Conservation (phyloP, 129 eudicot species). For the Apium graveolens region DNA sequence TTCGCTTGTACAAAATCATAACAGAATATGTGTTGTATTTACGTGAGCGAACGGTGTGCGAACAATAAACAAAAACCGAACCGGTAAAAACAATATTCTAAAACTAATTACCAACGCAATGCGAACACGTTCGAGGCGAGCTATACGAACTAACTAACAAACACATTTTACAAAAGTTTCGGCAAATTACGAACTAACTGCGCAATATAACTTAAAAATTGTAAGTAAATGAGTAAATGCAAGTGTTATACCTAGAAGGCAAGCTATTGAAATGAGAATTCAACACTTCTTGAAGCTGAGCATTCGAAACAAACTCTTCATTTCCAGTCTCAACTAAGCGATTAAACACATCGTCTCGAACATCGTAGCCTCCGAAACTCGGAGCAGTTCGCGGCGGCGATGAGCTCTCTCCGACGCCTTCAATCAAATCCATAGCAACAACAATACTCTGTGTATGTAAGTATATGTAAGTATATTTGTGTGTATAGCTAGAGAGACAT, state of each 20-base stretch:
- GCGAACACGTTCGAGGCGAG: constrained; percentile 52
- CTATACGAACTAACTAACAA: constrained; percentile 14
- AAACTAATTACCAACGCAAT: neutral
- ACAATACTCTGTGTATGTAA: constrained; percentile 1
- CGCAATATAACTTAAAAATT: constrained; percentile 9
- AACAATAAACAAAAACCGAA: neutral
- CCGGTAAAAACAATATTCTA: neutral
- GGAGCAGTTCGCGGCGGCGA: constrained; percentile 63
- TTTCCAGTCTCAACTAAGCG: constrained; percentile 53
- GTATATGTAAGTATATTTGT: neutral
- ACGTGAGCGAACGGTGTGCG: no score
- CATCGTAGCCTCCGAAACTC: constrained; percentile 36
- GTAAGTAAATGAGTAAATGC: neutral
- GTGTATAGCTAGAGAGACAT: neutral
- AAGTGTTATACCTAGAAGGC: constrained; percentile 56
- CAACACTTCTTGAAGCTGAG: constrained; percentile 55
- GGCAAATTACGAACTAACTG: constrained; percentile 17
- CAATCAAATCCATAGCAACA: constrained; percentile 65
- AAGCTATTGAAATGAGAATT: constrained; percentile 73
- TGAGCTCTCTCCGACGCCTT: constrained; percentile 89
- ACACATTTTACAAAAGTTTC: neutral
- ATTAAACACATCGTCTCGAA: constrained; percentile 63
- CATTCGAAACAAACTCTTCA: constrained; percentile 44
- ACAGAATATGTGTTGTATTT: neutral
- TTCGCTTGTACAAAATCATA: no score